A percentile compares a stretch with the other conserved stretches of the same genome.
These are phyloP conservation scores for Termitomyces sp. DNA, from an alignment of 768 basidiomycete species.

Conservation along the genomic window DNA sequence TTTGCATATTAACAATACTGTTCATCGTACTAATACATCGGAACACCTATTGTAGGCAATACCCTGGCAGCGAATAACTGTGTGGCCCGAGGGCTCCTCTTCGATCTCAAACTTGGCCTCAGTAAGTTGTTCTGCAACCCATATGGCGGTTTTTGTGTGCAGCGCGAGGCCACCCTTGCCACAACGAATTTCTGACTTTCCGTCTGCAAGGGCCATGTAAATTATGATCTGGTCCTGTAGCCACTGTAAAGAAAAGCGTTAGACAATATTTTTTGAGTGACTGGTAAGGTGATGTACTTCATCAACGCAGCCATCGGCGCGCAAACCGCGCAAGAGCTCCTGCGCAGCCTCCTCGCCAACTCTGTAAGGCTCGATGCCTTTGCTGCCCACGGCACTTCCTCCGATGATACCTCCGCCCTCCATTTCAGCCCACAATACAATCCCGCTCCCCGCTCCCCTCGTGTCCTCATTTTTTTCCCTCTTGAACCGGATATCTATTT, in stretches of 20 bases:
- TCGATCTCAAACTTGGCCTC: conserved; percentile 57
- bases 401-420: conserved; percentile 62
- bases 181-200: conserved; percentile 51
- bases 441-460: conserved; percentile 64
- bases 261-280: not conserved
- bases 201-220: conserved; percentile 68
- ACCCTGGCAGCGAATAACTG: conserved; percentile 56
- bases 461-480: conserved; percentile 40
- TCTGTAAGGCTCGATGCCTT: conserved; percentile 34
- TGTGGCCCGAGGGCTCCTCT: conserved; percentile 33
- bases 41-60: conserved; percentile 22
- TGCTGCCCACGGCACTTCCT: conserved; percentile 61
- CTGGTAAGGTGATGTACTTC: conserved; percentile 39
- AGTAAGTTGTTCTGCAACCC: conserved; percentile 65
- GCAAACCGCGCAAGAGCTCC: conserved; percentile 51
- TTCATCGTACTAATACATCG: not conserved
- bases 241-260: conserved; percentile 21
- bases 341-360: conserved; percentile 60
- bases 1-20: not conserved
- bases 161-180: conserved; percentile 53
- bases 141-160: conserved; percentile 74
- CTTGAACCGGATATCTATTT: conserved; percentile 33
- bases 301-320: conserved; percentile 69
- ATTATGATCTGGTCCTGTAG: conserved; percentile 74
- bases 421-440: conserved; percentile 73